Conservation (phyloP, 192 early-diverging fungal genomes). For the Kickxella alabastrina region DNA sequence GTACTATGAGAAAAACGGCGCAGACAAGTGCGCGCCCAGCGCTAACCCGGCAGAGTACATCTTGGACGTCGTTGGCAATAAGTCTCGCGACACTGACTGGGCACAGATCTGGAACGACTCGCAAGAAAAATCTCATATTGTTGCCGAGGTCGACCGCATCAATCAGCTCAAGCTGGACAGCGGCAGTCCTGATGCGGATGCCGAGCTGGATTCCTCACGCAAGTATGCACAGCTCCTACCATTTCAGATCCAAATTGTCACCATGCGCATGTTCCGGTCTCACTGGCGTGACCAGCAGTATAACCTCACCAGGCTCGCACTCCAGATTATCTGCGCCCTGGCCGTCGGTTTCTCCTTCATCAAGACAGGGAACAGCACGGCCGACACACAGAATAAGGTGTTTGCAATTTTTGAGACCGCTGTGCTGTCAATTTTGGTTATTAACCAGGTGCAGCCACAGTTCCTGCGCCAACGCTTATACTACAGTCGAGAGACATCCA, state of each 20-base stretch:
- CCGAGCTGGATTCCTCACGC: conserved; percentile 22
- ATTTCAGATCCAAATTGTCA: conserved; percentile 59
- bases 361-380: conserved; percentile 53
- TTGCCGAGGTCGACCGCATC: conserved; percentile 56
- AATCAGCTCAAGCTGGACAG: conserved; percentile 17
- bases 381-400: conserved; percentile 62
- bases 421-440: conserved; percentile 63
- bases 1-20: conserved; percentile 80
- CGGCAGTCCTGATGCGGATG: not conserved
- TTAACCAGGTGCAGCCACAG: conserved; percentile 66
- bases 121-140: conserved; percentile 36
- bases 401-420: conserved; percentile 70
- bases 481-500: conserved; percentile 64
- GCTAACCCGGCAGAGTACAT: conserved; percentile 88
- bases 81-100: conserved; percentile 58
- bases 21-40: conserved; percentile 57
- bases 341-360: conserved; percentile 72
- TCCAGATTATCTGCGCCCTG: conserved; percentile 58
- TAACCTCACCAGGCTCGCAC: conserved; percentile 68
- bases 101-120: conserved; percentile 67
- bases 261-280: conserved; percentile 58
- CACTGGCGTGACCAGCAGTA: conserved; percentile 75
- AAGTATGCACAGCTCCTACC: conserved; percentile 50
- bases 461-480: conserved; percentile 64
- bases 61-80: conserved; percentile 66